phyloP scores from a whole-genome alignment of 768 basidiomycete species.

The Hypholoma fasciculare region DNA sequence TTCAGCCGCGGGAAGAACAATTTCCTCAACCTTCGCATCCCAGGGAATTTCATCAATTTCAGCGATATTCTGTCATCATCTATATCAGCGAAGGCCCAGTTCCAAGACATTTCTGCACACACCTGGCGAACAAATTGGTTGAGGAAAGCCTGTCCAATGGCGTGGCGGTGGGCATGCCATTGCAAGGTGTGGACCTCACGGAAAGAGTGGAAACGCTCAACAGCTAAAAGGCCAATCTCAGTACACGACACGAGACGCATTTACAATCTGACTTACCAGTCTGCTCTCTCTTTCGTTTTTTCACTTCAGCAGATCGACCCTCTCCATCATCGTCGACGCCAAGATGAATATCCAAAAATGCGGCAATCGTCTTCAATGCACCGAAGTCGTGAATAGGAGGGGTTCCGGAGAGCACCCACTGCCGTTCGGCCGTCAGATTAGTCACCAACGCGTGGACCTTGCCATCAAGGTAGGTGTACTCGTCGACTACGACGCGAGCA shows the following conservation, averaged over 20 bases:
- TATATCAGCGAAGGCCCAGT: no score
- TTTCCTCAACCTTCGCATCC: slow-evolving; percentile 57
- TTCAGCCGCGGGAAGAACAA: slow-evolving; percentile 88
- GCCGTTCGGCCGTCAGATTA: slow-evolving; percentile 70
- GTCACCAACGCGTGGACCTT: slow-evolving; percentile 79
- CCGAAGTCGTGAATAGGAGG: slow-evolving; percentile 92
- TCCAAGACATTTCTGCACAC: not conserved
- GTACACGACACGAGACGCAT: not conserved
- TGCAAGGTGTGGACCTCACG: slow-evolving; percentile 89
- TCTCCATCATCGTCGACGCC: slow-evolving; percentile 90
- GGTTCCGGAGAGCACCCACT: slow-evolving; percentile 97
- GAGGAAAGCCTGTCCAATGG: slow-evolving; percentile 79
- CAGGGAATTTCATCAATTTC: slow-evolving; percentile 96
- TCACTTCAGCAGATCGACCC: slow-evolving; percentile 70
- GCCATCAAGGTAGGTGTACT: slow-evolving; percentile 90
- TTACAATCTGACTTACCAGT: slow-evolving; percentile 56
- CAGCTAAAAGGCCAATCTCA: slow-evolving; percentile 48
- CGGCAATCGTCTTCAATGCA: slow-evolving; percentile 87
- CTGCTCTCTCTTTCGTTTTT: slow-evolving; percentile 80
- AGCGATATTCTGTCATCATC: slow-evolving; percentile 71
- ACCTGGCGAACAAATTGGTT: slow-evolving; percentile 87
- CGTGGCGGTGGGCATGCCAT: slow-evolving; percentile 89
- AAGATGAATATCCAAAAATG: slow-evolving; percentile 86
- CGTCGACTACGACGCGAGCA: slow-evolving; percentile 86
- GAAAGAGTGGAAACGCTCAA: slow-evolving; percentile 95